Evolutionary conservation across 179 eudicot species (phyloP), one percentile per base, ranked within the genome.

Genomic region (Camellia oleifera): DNA sequence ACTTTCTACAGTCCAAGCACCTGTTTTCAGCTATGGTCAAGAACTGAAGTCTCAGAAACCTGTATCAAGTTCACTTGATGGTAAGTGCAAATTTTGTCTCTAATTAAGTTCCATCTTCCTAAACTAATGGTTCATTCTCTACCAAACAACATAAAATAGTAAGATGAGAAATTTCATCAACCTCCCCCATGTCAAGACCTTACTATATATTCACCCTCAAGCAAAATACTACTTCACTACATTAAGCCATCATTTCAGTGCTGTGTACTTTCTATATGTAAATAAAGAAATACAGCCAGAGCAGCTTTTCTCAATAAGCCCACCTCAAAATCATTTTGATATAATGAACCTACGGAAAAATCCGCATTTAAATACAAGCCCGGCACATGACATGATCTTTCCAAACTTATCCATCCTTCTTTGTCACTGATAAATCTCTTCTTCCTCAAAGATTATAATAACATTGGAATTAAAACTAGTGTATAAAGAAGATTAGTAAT

Each of bases 31-130:
- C 61, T 82, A 82, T 69, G 84, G 61, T 48, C 83, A 79, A 20
- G 81, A 75, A 80, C 48, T 53, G 81, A 78, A 75, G 65, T 84
- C 85, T 74, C 86, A 81, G 72, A 73, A 56, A 69, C 58, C 70
- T 68, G 78, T 58, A 81, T 23, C 87, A 77, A 79, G 81, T 79
- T 81, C 85, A 75, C 66, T 18, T 60, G 56, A 66, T 52, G 85
- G 82, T 75, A 69, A 81, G 72, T 68, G 50, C 11, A 81, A 76
- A 45, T 58, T 20, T 23, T 74, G 46, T 75, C n/a, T 46, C 40
- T 8, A 62, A 23, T 76, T 20, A 62, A 20, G 18, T 62, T 48
- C 44, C 13, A 15, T 23, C 69, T 40, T 60, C 65, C 65, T 14
- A 7, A 75, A 15, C 40, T 32, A 32, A 32, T 32, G 40, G 40